Conservation (phyloP, 108 stramenopile species). For the Cylindrotheca closterium region DNA sequence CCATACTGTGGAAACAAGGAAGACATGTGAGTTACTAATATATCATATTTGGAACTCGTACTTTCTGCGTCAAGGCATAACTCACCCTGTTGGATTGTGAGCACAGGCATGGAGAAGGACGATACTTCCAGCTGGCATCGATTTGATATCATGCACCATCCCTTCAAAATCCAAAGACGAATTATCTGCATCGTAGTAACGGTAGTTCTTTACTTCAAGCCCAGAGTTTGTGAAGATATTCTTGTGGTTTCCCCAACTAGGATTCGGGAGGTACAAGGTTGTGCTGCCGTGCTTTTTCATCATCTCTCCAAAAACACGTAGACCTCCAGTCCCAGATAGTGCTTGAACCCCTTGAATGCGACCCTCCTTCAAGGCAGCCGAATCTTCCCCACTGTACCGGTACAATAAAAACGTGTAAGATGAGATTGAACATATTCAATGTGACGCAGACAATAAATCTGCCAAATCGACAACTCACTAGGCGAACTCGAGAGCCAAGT, state of each 20-base stretch:
- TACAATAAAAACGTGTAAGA: no score
- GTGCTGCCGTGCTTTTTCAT: constrained; percentile 76
- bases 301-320: constrained; percentile 92
- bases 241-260: constrained; percentile 99
- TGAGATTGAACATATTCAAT: no score
- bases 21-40: no score
- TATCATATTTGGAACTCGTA: no score
- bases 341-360: constrained; percentile 92
- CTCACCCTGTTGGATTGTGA: constrained; percentile 95
- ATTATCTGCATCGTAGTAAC: constrained; percentile 86
- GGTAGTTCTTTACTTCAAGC: constrained; percentile 86
- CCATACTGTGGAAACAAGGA: constrained; percentile 67
- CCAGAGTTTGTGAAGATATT: constrained; percentile 93
- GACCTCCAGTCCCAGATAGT: constrained; percentile 97
- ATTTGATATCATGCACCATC: constrained; percentile 84
- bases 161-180: constrained; percentile 86
- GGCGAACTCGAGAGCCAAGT: constrained; percentile 88
- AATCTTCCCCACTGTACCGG: constrained; percentile 77
- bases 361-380: constrained; percentile 73
- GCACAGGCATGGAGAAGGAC: constrained; percentile 99
- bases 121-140: constrained; percentile 82
- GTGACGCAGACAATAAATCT: no score
- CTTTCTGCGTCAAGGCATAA: constrained; percentile 16
- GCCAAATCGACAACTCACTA: constrained; percentile 39
- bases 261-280: constrained; percentile 94